phyloP scores from a whole-genome alignment of 2,329 filamentous ascomycete genomes.

The Botrytis aclada region DNA sequence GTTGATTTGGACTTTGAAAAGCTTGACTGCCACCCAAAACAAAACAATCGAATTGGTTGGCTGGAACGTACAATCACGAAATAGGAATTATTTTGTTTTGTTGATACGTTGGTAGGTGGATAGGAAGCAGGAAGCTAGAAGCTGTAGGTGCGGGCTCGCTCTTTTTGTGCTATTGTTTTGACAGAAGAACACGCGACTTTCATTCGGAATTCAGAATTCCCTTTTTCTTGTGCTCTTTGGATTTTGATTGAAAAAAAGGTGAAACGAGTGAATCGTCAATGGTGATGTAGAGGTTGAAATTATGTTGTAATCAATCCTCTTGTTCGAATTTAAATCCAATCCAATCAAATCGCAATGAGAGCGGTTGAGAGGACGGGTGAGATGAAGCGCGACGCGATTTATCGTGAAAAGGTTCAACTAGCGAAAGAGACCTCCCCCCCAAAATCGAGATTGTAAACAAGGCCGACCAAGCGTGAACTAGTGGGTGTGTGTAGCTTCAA shows the following conservation, averaged over 20 bases:
- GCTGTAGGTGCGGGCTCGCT: not conserved
- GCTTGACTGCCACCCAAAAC: not conserved
- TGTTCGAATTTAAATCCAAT: not conserved
- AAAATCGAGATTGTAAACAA: conserved; percentile 8
- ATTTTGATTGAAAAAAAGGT: not conserved
- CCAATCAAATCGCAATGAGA: not conserved
- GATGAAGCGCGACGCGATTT: conserved; percentile 23
- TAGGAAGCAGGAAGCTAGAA: not conserved
- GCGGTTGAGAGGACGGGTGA: not conserved
- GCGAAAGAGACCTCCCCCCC: conserved; percentile 29
- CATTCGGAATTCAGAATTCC: not conserved
- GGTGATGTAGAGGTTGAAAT: not conserved
- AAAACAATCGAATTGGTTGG: not conserved
- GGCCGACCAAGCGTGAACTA: not conserved
- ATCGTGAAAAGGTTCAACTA: conserved; percentile 27
- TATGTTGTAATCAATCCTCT: not conserved
- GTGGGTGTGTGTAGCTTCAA: not conserved
- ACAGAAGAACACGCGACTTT: conserved; percentile 4
- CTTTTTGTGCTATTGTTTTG: not conserved
- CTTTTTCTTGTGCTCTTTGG: not conserved
- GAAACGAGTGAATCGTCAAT: not conserved
- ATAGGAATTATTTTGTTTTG: not conserved
- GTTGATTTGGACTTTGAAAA: not conserved
- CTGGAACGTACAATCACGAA: not conserved
- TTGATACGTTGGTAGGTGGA: not conserved